These are phyloP conservation scores for Ettlia oleoabundans DNA, from an alignment of 139 green algal species.

Conservation along the genomic window DNA sequence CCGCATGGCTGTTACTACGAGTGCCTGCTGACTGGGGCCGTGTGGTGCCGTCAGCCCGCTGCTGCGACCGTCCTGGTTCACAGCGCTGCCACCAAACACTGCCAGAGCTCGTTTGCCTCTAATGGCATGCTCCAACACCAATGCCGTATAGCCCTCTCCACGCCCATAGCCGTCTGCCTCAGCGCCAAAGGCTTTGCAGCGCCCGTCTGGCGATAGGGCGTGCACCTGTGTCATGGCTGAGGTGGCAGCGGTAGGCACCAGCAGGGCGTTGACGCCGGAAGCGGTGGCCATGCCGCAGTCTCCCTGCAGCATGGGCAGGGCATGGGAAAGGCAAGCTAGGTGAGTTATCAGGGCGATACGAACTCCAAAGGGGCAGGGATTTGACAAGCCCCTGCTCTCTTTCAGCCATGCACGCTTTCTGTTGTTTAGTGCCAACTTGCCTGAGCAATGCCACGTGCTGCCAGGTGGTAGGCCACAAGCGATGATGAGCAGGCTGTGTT, in stretches of 20 bases:
- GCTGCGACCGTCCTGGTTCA: slow-evolving; percentile 92
- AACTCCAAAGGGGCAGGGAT: too few relatives aligned
- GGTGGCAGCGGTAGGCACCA: slow-evolving; percentile 67
- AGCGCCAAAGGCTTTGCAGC: slow-evolving; percentile 86
- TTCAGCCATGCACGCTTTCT: too few relatives aligned
- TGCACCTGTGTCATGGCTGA: slow-evolving; percentile 75
- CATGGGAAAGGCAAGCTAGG: too few relatives aligned
- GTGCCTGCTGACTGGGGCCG: slow-evolving; percentile 75
- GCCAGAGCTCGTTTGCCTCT: slow-evolving; percentile 30
- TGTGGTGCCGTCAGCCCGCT: slow-evolving; percentile 86
- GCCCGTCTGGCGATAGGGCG: slow-evolving; percentile 67
- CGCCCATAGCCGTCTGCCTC: slow-evolving; percentile 87
- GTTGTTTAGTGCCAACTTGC: too few relatives aligned
- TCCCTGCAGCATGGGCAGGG: background rate
- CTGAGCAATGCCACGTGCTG: slow-evolving; percentile 41
- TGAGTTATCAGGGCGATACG: too few relatives aligned
- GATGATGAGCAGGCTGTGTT: slow-evolving; percentile 90
- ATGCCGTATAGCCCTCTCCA: slow-evolving; percentile 74
- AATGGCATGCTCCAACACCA: slow-evolving; percentile 57
- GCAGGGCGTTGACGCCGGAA: slow-evolving; percentile 76
- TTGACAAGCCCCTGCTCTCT: too few relatives aligned
- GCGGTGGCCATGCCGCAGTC: slow-evolving; percentile 55
- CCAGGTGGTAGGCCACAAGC: slow-evolving; percentile 83
- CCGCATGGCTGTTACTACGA: slow-evolving; percentile 63
- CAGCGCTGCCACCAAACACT: slow-evolving; percentile 66